Evolutionary conservation across 129 eudicot genomes (phyloP), one percentile per base, ranked within the genome.

Genomic region (Lonicera japonica): DNA sequence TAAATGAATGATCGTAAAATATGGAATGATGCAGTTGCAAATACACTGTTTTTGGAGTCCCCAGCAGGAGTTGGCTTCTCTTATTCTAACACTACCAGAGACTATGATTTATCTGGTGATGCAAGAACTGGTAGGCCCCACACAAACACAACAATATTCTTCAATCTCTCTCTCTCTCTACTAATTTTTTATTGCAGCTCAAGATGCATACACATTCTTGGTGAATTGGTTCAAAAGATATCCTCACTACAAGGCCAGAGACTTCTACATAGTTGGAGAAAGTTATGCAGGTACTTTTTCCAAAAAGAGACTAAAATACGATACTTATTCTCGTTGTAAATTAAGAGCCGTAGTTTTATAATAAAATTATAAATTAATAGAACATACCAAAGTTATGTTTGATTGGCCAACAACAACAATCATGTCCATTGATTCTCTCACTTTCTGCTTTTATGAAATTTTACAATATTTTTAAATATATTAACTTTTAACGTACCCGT

Each of bases 31-130:
- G 40, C 75, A 81, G 86, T 77, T 61, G 86, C 86, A 13, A 76
- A 81, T 76, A 57, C 64, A 20, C 60, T 80, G 52, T 80, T 76
- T 41, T 40, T 80, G 67, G 86, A 80, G 78, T 80, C 82, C 46
- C 86, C 86, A 34, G 86, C 82, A 5, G 86, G 86, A 5, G 79
- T 76, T 66, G 86, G 86, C 55, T 81, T 81, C 64, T 81, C 86
- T 51, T 76, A 81, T 82, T 81, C 82, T 36, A 81, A 81, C 80
- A 69, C 79, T 57, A 72, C 59, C 3, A 68, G 68, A 22, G 86
- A 76, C 62, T 81, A 81, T 61, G 70, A 47, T 43, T 65, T 65
- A 64, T 81, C 82, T 52, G 86, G 86, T 53, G 86, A 81, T 73
- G 73, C 69, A 81, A 65, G 79, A 22, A 81, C 86, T 25, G 82